Evolutionary conservation across 2,329 filamentous ascomycete species (phyloP).

Genomic region (Aspergillus novoparasiticus): DNA sequence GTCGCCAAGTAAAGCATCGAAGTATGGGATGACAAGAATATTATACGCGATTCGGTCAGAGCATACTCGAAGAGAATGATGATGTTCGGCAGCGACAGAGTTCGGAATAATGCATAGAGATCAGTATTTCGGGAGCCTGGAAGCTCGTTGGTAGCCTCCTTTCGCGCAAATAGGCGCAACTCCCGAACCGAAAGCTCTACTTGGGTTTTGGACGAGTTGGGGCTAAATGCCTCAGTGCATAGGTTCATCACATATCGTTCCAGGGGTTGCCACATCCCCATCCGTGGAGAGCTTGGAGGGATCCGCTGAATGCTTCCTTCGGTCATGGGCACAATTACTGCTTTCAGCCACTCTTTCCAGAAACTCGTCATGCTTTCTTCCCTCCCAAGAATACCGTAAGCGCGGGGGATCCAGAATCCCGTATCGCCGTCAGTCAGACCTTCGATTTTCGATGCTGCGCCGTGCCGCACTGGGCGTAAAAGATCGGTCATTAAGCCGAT

Average conservation of each 20-base stretch:
- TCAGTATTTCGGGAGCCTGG: slow-evolving; percentile 90
- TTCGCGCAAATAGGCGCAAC: slow-evolving; percentile 85
- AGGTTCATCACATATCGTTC: slow-evolving; percentile 97
- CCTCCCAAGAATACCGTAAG: slow-evolving; percentile 87
- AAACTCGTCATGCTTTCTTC: slow-evolving; percentile 83
- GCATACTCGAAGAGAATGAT: slow-evolving; percentile 91
- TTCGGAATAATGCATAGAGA: slow-evolving; percentile 88
- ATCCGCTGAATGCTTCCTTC: slow-evolving; percentile 81
- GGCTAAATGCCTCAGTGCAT: slow-evolving; percentile 91
- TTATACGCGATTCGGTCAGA: slow-evolving; percentile 90
- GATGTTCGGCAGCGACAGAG: slow-evolving; percentile 87
- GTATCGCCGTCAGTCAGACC: slow-evolving; percentile 93
- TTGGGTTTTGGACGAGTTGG: slow-evolving; percentile 90
- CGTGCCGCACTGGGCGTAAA: slow-evolving; percentile 86
- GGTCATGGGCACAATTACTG: slow-evolving; percentile 92
- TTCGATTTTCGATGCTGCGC: slow-evolving; percentile 94
- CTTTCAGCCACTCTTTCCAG: slow-evolving; percentile 98
- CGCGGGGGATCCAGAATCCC: slow-evolving; percentile 91
- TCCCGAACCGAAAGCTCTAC: slow-evolving; percentile 90
- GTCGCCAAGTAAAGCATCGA: slow-evolving; percentile 94
- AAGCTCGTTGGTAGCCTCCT: slow-evolving; percentile 89
- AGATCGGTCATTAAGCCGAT: slow-evolving; percentile 97
- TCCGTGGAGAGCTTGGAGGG: slow-evolving; percentile 82
- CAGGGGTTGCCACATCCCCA: slow-evolving; percentile 93
- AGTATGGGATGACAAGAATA: slow-evolving; percentile 92